Conservation (phyloP, 2,329 filamentous ascomycete species). For the Orbilia javanica region DNA sequence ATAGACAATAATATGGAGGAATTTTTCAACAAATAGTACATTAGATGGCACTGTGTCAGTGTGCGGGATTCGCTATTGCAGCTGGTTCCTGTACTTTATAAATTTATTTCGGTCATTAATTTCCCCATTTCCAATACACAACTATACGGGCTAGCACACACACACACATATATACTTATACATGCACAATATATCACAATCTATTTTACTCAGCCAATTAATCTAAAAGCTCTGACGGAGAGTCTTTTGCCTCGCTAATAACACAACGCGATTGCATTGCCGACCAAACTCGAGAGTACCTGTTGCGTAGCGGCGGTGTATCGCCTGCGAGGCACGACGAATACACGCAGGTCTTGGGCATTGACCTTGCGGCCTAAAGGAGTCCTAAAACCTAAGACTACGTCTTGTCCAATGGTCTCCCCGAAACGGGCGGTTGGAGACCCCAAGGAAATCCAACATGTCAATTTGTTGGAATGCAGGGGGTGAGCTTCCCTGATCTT, state of each 20-base stretch:
- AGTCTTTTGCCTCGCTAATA: slow-evolving; percentile 13
- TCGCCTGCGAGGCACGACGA: neutral
- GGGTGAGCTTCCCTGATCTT: slow-evolving; percentile 9
- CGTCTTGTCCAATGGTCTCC: neutral
- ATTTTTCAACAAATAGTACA: no score
- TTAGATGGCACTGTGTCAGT: no score
- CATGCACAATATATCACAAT: no score
- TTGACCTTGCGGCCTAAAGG: neutral
- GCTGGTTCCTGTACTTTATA: no score
- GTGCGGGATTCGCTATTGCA: no score
- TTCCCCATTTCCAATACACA: no score
- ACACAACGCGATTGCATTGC: slow-evolving; percentile 21
- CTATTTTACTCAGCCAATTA: no score
- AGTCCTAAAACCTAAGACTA: slow-evolving; percentile 3
- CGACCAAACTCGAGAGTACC: neutral
- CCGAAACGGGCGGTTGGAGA: slow-evolving; percentile 2
- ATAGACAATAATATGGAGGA: no score
- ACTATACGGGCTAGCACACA: no score
- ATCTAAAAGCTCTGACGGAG: no score
- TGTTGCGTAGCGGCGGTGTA: slow-evolving; percentile 5
- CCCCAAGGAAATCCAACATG: neutral
- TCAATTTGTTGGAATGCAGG: neutral
- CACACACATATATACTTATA: no score
- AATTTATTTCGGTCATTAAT: no score
- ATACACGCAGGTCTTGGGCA: slow-evolving; percentile 17